Evolutionary conservation across 2,329 filamentous ascomycete genomes (phyloP).

Genomic region (Aspergillus ochraceus): DNA sequence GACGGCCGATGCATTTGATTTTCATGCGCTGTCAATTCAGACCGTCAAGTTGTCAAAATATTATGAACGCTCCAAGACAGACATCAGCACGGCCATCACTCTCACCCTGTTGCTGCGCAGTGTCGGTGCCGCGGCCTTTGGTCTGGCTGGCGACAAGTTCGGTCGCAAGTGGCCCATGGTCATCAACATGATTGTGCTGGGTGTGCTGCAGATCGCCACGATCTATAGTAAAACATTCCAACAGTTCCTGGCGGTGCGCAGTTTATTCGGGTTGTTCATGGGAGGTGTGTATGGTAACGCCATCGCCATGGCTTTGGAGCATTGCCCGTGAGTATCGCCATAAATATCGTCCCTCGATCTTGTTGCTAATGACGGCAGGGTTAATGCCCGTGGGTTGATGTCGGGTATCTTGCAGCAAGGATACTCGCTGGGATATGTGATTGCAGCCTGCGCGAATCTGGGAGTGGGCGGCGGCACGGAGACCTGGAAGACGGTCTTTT

Average conservation of each 20-base stretch:
- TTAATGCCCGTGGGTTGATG: conserved; percentile 73
- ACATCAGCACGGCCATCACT: conserved; percentile 63
- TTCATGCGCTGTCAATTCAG: conserved; percentile 77
- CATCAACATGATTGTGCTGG: conserved; percentile 72
- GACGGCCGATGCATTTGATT: conserved; percentile 82
- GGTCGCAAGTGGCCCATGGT: conserved; percentile 82
- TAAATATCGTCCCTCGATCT: neutral
- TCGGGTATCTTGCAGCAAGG: conserved; percentile 81
- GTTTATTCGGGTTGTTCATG: conserved; percentile 77
- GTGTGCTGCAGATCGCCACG: conserved; percentile 71
- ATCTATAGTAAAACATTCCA: conserved; percentile 72
- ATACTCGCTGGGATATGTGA: conserved; percentile 76
- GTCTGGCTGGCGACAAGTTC: conserved; percentile 74
- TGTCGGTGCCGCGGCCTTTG: conserved; percentile 73
- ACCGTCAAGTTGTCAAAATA: conserved; percentile 67
- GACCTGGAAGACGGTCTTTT: conserved; percentile 74
- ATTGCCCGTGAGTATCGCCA: conserved; percentile 53
- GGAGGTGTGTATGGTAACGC: conserved; percentile 78
- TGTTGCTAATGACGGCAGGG: conserved; percentile 15
- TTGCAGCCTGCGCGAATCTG: conserved; percentile 70
- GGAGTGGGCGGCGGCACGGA: conserved; percentile 60
- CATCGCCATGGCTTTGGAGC: conserved; percentile 75
- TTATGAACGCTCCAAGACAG: conserved; percentile 62
- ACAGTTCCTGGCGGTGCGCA: conserved; percentile 72
- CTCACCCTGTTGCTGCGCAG: conserved; percentile 73